Percentiles rank a stretch among this genome's conserved stretches.
phyloP scores from a whole-genome alignment of 148 eudicot genomes.

The Nepenthes mirabilis region DNA sequence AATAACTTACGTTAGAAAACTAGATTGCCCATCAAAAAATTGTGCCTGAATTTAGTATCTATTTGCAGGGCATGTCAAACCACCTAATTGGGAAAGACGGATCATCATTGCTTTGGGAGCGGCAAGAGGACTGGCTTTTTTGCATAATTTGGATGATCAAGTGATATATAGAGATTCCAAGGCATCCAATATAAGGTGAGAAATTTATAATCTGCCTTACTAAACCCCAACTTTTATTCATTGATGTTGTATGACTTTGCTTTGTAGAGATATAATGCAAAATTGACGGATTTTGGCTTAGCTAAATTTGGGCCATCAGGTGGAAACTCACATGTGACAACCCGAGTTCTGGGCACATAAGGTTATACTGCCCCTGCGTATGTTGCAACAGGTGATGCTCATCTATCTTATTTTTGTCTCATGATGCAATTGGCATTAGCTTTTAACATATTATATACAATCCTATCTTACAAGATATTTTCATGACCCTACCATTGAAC shows the following conservation, averaged over 20 bases:
- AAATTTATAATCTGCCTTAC: neutral
- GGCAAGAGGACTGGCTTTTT: constrained; percentile 49
- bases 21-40: neutral
- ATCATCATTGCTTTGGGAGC: constrained; percentile 49
- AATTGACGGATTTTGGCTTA: constrained; percentile 54
- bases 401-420: neutral
- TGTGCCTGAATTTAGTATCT: constrained; percentile 1
- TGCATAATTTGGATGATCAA: constrained; percentile 33
- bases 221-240: neutral
- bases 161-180: constrained; percentile 58
- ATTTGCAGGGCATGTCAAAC: constrained; percentile 32
- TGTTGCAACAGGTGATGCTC: constrained; percentile 40
- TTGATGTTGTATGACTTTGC: neutral
- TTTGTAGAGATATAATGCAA: constrained; percentile 36
- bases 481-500: too few species aligned
- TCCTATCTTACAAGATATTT: too few species aligned
- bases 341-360: constrained; percentile 47
- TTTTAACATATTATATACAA: too few species aligned
- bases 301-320: constrained; percentile 56
- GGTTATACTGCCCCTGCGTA: constrained; percentile 71
- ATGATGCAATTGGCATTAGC: neutral
- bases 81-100: constrained; percentile 45
- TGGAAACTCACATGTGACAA: constrained; percentile 48
- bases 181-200: constrained; percentile 47
- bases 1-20: neutral